Percentiles rank a stretch among this genome's conserved stretches.
phyloP scores from a whole-genome alignment of 768 basidiomycete genomes.

The Rhodotorula babjevae region DNA sequence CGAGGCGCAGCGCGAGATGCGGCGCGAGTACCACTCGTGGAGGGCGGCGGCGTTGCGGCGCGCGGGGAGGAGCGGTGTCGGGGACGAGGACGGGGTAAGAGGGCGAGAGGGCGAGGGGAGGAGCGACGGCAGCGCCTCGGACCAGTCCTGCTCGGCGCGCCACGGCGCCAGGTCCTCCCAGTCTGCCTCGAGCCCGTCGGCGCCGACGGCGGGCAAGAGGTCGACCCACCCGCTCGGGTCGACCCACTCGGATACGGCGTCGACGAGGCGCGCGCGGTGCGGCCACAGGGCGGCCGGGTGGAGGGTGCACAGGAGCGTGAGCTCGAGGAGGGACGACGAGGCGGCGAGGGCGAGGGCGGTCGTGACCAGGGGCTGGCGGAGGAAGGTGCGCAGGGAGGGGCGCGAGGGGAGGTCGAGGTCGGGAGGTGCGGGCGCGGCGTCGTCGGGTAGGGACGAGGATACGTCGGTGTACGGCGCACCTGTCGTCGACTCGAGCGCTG shows the following conservation, averaged over 20 bases:
- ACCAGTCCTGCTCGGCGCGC: slow-evolving; percentile 13
- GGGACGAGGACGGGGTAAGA: too few relatives aligned
- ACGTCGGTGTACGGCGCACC: too few relatives aligned
- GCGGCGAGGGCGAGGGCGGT: slow-evolving; percentile 66
- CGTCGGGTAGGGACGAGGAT: background rate
- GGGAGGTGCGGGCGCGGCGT: background rate
- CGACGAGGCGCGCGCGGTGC: slow-evolving; percentile 64
- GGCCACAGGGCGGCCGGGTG: slow-evolving; percentile 63
- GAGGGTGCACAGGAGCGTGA: slow-evolving; percentile 58
- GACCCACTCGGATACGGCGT: slow-evolving; percentile 68
- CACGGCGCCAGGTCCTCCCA: slow-evolving; percentile 20
- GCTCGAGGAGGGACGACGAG: slow-evolving; percentile 56
- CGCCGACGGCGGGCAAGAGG: slow-evolving; percentile 63
- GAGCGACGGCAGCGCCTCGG: slow-evolving; percentile 11
- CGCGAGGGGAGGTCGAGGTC: background rate
- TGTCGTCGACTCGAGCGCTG: too few relatives aligned
- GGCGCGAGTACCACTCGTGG: slow-evolving; percentile 67
- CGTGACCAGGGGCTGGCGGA: slow-evolving; percentile 57
- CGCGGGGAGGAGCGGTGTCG: slow-evolving; percentile 45
- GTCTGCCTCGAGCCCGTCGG: slow-evolving; percentile 49
- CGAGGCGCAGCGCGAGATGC: slow-evolving; percentile 48
- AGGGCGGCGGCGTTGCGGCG: slow-evolving; percentile 54
- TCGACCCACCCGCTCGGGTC: slow-evolving; percentile 60
- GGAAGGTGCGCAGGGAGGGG: slow-evolving; percentile 59
- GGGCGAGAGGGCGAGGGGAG: slow-evolving; percentile 1